These are phyloP conservation scores for Plasmodium blacklocki DNA, from an alignment of 169 alveolate genomes.

Conservation along the genomic window DNA sequence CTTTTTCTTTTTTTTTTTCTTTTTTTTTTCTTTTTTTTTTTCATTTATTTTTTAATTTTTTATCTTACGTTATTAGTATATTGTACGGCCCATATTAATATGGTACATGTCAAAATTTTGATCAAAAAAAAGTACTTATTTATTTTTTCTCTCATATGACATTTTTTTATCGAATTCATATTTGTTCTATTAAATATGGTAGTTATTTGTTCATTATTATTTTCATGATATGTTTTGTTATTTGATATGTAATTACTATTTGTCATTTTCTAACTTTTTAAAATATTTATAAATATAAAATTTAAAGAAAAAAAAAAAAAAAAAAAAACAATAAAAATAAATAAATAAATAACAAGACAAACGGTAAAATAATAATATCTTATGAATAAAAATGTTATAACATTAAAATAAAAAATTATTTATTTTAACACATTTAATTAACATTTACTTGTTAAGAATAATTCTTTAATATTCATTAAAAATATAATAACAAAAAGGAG, in stretches of 20 bases:
- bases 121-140: constrained; percentile 22
- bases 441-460: too few species aligned
- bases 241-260: background rate
- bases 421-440: too few species aligned
- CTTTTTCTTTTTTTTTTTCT: too few species aligned
- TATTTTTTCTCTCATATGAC: constrained; percentile 38
- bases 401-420: background rate
- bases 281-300: background rate
- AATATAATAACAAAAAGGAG: too few species aligned
- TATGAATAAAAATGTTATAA: background rate
- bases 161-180: constrained; percentile 16
- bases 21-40: background rate
- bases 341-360: too few species aligned
- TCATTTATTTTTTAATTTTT: background rate
- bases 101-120: constrained; percentile 13
- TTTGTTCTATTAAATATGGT: constrained; percentile 18
- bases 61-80: background rate
- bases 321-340: too few species aligned
- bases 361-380: constrained; percentile 1
- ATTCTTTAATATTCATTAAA: too few species aligned
- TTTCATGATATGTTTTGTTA: constrained; percentile 30
- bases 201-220: background rate
- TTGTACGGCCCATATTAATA: constrained; percentile 21
- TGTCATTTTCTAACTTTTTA: constrained; percentile 23
- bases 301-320: background rate